Conservation (phyloP, 2,329 filamentous ascomycete genomes). For the Diaporthe helianthi region DNA sequence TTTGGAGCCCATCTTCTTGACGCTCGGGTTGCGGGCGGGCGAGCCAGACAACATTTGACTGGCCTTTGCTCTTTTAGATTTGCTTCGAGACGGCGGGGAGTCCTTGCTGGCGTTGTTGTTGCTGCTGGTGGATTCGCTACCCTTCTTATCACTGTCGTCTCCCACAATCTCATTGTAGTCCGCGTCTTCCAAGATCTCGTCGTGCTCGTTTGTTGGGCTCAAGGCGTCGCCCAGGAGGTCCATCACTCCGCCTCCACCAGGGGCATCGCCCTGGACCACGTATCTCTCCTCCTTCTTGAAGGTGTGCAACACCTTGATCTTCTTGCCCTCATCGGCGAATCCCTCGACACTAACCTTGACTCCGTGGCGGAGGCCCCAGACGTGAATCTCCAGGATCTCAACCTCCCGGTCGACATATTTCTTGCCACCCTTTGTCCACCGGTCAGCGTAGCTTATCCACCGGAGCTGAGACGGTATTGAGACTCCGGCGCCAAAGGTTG, state of each 20-base stretch:
- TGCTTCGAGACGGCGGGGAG: slow-evolving; percentile 36
- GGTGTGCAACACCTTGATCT: slow-evolving; percentile 82
- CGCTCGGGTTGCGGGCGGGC: slow-evolving; percentile 24
- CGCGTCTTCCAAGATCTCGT: slow-evolving; percentile 48
- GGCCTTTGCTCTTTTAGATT: slow-evolving; percentile 37
- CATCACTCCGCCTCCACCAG: slow-evolving; percentile 55
- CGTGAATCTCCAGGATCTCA: slow-evolving; percentile 86
- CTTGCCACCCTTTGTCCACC: slow-evolving; percentile 79
- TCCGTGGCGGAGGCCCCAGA: slow-evolving; percentile 86
- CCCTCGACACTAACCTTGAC: slow-evolving; percentile 89
- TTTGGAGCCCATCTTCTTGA: slow-evolving; percentile 32
- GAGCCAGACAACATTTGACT: slow-evolving; percentile 29
- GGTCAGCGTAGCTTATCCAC: slow-evolving; percentile 87
- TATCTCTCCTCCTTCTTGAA: slow-evolving; percentile 77
- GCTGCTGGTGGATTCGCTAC: slow-evolving; percentile 28
- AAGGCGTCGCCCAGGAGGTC: slow-evolving; percentile 58
- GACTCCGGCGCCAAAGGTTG: slow-evolving; percentile 86
- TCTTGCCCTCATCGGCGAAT: slow-evolving; percentile 86
- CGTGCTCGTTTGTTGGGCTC: slow-evolving; percentile 39
- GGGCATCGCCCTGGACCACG: slow-evolving; percentile 66
- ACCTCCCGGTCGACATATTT: slow-evolving; percentile 82
- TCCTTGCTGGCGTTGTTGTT: slow-evolving; percentile 37
- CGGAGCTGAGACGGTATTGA: slow-evolving; percentile 92
- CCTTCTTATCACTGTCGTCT: neutral
- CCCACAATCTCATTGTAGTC: slow-evolving; percentile 33